phyloP scores from a whole-genome alignment of 805 yeast species.

The Ogataea nonfermentans region DNA sequence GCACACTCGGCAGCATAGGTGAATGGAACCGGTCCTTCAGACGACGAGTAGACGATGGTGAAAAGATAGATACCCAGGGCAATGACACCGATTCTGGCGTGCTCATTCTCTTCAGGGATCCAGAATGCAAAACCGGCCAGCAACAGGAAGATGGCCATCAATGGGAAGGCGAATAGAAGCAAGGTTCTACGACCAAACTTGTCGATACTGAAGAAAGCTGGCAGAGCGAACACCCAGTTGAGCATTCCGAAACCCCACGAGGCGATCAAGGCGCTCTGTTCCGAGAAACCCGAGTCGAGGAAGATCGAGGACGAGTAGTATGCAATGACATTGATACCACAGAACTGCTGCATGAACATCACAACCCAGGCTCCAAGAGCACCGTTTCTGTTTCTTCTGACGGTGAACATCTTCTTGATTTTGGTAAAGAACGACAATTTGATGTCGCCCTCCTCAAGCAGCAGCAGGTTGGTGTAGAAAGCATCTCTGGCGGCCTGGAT shows the following conservation, averaged over 20 bases:
- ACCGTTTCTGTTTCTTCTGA: slow-evolving; percentile 83
- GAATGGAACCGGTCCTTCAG: slow-evolving; percentile 90
- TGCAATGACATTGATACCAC: slow-evolving; percentile 45
- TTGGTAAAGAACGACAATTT: slow-evolving; percentile 39
- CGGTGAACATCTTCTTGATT: slow-evolving; percentile 56
- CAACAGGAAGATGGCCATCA: slow-evolving; percentile 57
- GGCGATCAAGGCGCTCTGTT: slow-evolving; percentile 64
- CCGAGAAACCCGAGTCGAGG: slow-evolving; percentile 60
- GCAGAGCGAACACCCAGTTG: slow-evolving; percentile 41
- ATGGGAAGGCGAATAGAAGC: slow-evolving; percentile 58
- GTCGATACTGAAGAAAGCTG: slow-evolving; percentile 34
- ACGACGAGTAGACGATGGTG: slow-evolving; percentile 73
- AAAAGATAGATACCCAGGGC: slow-evolving; percentile 72
- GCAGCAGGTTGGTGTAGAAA: slow-evolving; percentile 41
- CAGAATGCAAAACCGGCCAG: slow-evolving; percentile 72
- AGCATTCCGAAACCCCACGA: slow-evolving; percentile 72
- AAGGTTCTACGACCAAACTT: slow-evolving; percentile 49
- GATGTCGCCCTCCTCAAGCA: slow-evolving; percentile 53
- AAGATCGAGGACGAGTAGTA: slow-evolving; percentile 81
- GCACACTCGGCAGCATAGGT: slow-evolving; percentile 84
- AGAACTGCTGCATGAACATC: slow-evolving; percentile 39
- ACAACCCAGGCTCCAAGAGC: slow-evolving; percentile 39
- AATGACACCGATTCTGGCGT: slow-evolving; percentile 64
- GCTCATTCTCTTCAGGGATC: slow-evolving; percentile 44
- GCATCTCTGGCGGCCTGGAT: slow-evolving; percentile 40